A percentile compares a stretch with the other conserved stretches of the same genome.
Evolutionary conservation across 331 rosid genomes (phyloP).

Genomic region (Acacia pycnantha): DNA sequence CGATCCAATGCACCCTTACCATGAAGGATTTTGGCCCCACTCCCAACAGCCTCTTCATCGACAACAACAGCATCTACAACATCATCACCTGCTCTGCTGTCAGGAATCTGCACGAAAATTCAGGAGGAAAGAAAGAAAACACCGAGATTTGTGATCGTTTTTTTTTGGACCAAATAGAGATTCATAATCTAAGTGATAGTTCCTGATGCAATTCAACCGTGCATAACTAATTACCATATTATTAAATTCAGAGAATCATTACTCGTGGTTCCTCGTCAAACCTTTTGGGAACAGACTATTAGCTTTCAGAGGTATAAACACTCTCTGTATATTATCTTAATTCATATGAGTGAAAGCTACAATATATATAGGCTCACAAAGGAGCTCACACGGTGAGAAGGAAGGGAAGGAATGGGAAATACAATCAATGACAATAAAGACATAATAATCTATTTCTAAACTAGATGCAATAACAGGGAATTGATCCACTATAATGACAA

Average conservation of each 20-base stretch:
- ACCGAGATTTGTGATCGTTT: background rate
- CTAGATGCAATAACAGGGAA: no score
- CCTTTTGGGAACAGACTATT: background rate
- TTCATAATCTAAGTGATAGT: background rate
- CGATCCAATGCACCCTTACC: slow-evolving; percentile 72
- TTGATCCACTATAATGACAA: no score
- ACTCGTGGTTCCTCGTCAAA: background rate
- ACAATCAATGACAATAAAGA: no score
- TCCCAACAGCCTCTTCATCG: slow-evolving; percentile 82
- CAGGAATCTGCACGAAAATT: slow-evolving; percentile 74
- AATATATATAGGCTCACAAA: no score
- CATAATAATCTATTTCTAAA: no score
- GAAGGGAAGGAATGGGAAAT: no score
- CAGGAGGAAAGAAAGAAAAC: background rate
- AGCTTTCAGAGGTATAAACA: no score
- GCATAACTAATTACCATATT: background rate
- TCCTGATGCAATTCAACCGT: slow-evolving; percentile 5
- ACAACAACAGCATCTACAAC: slow-evolving; percentile 76
- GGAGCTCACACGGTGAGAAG: no score
- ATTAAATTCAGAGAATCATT: background rate
- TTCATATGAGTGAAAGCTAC: no score
- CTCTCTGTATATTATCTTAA: no score
- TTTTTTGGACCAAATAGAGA: background rate
- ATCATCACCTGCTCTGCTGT: slow-evolving; percentile 61
- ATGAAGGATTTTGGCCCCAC: slow-evolving; percentile 79